Evolutionary conservation across 2,329 filamentous ascomycete genomes (phyloP).

Genomic region (Penicillium sp.): DNA sequence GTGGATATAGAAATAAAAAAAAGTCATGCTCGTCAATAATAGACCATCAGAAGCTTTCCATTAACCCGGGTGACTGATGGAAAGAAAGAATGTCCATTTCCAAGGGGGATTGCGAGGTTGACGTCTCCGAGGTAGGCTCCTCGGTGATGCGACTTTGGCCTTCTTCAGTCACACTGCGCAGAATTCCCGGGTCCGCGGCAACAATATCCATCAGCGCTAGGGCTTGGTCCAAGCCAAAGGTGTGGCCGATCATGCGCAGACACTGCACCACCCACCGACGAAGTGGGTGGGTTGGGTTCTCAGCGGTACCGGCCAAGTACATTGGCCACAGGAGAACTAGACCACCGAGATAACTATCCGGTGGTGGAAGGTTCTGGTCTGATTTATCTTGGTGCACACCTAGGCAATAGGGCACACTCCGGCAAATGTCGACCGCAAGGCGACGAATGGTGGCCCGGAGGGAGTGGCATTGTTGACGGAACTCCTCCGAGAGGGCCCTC

Average conservation of each 20-base stretch:
- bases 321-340: conserved; percentile 41
- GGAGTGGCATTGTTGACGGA: conserved; percentile 31
- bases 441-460: conserved; percentile 29
- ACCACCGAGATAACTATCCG: conserved; percentile 34
- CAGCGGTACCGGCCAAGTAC: conserved; percentile 36
- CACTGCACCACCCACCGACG: conserved; percentile 36
- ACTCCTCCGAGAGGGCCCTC: conserved; percentile 27
- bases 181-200: conserved; percentile 26
- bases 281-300: conserved; percentile 26
- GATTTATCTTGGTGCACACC: conserved; percentile 22
- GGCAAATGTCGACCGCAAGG: conserved; percentile 38
- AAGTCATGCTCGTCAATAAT: not conserved
- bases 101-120: not conserved
- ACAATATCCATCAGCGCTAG: conserved; percentile 37
- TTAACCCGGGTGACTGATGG: not conserved
- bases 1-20: not conserved
- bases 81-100: not conserved
- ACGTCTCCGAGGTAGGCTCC: not conserved
- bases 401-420: conserved; percentile 38
- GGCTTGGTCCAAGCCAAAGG: conserved; percentile 41
- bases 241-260: conserved; percentile 34
- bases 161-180: conserved; percentile 22
- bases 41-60: not conserved
- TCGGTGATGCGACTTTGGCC: conserved; percentile 20
- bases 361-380: conserved; percentile 14